phyloP scores from a whole-genome alignment of 2,329 filamentous ascomycete species.

The Paecilomyces dactylethromorphus region DNA sequence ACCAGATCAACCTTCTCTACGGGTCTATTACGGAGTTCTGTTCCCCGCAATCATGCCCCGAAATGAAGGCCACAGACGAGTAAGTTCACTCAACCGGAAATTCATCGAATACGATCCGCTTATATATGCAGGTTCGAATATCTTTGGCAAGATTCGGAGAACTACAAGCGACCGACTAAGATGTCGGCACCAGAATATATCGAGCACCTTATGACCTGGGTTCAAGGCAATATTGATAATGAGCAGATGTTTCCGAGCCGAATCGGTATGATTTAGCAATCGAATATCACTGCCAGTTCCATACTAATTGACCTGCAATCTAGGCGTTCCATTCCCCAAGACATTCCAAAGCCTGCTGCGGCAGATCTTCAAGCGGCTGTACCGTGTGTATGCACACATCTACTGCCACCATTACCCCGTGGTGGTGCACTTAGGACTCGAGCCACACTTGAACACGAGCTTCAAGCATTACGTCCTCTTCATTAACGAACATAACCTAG shows the following conservation, averaged over 20 bases:
- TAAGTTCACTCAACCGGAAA: conserved; percentile 38
- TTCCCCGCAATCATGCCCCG: conserved; percentile 91
- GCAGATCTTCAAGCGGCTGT: conserved; percentile 98
- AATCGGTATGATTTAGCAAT: conserved; percentile 54
- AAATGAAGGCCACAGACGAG: conserved; percentile 99
- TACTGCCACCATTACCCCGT: conserved; percentile 99
- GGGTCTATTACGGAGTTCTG: conserved; percentile 99
- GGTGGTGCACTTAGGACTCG: conserved; percentile 86
- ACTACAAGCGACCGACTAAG: conserved; percentile 93
- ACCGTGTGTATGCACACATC: conserved; percentile 97
- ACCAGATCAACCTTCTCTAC: conserved; percentile 98
- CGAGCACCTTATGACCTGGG: conserved; percentile 95
- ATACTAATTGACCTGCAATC: conserved; percentile 1
- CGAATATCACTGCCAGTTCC: background rate
- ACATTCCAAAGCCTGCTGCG: conserved; percentile 81
- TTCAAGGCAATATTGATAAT: conserved; percentile 92
- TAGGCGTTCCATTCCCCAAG: conserved; percentile 89
- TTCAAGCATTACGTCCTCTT: conserved; percentile 99
- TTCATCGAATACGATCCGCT: background rate
- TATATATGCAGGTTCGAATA: conserved; percentile 74
- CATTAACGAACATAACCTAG: conserved; percentile 90
- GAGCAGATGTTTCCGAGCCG: conserved; percentile 91
- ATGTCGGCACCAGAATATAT: conserved; percentile 97
- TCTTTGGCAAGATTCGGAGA: conserved; percentile 93
- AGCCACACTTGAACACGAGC: conserved; percentile 96